Conservation (phyloP, 129 eudicot species). For the Heracleum sosnowskyi region DNA sequence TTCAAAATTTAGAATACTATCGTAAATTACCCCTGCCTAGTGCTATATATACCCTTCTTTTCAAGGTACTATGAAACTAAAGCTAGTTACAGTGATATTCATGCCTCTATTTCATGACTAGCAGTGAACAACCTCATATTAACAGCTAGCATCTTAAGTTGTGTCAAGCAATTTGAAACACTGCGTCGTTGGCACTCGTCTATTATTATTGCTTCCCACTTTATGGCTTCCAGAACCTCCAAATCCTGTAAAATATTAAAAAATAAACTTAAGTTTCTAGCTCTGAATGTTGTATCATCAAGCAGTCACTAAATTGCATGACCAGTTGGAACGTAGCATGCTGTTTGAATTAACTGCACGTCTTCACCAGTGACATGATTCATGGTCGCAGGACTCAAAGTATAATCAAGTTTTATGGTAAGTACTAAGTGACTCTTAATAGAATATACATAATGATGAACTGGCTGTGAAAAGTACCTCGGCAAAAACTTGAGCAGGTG, state of each 20-base stretch:
- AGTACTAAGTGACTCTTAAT: not conserved
- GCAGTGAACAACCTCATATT: constrained; percentile 33
- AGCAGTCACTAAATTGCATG: not conserved
- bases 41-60: no score
- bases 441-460: not conserved
- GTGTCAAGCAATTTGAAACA: constrained; percentile 9
- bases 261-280: not conserved
- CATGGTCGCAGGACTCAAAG: not conserved
- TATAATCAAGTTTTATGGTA: not conserved
- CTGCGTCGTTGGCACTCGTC: constrained; percentile 31
- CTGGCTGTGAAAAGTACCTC: constrained; percentile 25
- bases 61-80: not conserved
- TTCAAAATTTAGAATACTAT: no score
- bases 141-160: constrained; percentile 25
- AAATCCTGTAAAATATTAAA: constrained; percentile 24
- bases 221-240: constrained; percentile 22
- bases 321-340: not conserved
- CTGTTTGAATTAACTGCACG: not conserved
- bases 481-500: constrained; percentile 23
- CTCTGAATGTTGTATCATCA: not conserved
- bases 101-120: constrained; percentile 22
- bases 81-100: not conserved
- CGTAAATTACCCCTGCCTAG: no score
- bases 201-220: constrained; percentile 34
- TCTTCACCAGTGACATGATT: not conserved